Percentiles rank a stretch among this genome's conserved stretches.
phyloP scores from a whole-genome alignment of 768 basidiomycete species.

The Tubosaeta brunneosetosa region DNA sequence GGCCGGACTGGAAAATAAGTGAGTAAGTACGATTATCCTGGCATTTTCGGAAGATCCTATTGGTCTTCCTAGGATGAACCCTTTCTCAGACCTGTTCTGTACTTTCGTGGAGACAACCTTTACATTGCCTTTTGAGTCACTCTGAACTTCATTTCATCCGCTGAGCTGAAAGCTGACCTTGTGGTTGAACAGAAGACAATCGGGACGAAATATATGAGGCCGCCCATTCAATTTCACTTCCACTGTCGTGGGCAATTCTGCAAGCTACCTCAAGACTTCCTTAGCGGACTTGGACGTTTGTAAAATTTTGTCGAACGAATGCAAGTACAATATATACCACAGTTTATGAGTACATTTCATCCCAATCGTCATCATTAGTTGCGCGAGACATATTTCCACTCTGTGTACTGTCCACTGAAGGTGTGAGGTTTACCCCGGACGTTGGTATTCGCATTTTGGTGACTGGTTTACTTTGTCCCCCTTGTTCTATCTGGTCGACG shows the following conservation, averaged over 20 bases:
- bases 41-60: background rate
- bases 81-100: conserved; percentile 30
- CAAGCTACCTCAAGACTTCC: background rate
- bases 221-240: no score
- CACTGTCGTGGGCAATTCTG: background rate
- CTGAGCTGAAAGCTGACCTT: conserved; percentile 5
- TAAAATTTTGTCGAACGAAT: background rate
- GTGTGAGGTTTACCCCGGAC: conserved; percentile 18
- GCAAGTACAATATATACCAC: background rate
- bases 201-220: background rate
- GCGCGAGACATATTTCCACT: conserved; percentile 12
- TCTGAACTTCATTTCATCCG: conserved; percentile 10
- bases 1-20: no score
- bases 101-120: conserved; percentile 23
- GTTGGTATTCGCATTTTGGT: conserved; percentile 17
- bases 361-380: conserved; percentile 52
- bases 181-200: conserved; percentile 2
- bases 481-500: conserved; percentile 49
- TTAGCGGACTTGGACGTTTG: no score
- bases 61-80: conserved; percentile 17
- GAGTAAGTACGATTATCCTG: no score
- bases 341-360: conserved; percentile 56
- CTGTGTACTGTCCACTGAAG: conserved; percentile 10
- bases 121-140: conserved; percentile 20
- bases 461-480: conserved; percentile 5